phyloP scores from a whole-genome alignment of 495 filamentous ascomycete genomes.

The Penicillium tannophilum region DNA sequence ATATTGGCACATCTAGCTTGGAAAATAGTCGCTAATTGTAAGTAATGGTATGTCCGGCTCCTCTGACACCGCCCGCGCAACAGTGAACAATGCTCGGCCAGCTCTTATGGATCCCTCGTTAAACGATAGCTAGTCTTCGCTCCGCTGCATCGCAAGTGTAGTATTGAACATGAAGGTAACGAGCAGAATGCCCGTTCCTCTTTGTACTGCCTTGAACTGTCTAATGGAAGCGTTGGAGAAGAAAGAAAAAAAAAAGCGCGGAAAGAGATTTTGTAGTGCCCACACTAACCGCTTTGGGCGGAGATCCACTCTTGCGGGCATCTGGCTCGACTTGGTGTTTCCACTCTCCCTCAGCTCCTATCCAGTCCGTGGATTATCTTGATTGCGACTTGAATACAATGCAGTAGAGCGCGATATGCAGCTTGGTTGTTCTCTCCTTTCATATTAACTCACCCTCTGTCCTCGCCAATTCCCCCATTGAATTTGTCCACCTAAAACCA shows the following conservation, averaged over 20 bases:
- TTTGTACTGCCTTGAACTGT: conserved; percentile 81
- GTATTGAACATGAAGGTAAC: conserved; percentile 57
- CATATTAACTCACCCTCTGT: conserved; percentile 3
- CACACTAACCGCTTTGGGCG: conserved; percentile 39
- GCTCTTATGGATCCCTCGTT: conserved; percentile 81
- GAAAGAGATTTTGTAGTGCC: conserved; percentile 28
- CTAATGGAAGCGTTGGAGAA: conserved; percentile 75
- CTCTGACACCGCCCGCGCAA: conserved; percentile 93
- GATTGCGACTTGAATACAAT: conserved; percentile 7
- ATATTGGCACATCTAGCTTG: neutral
- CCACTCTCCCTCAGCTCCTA: conserved; percentile 12
- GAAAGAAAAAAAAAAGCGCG: conserved; percentile 37
- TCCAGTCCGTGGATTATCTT: conserved; percentile 1
- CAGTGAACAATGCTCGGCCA: conserved; percentile 70
- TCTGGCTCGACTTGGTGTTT: conserved; percentile 11
- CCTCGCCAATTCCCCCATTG: conserved; percentile 14
- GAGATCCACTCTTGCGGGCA: conserved; percentile 19
- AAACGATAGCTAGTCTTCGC: conserved; percentile 69
- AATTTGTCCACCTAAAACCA: conserved; percentile 4
- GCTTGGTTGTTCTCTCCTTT: conserved; percentile 14
- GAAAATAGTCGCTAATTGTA: too few species aligned
- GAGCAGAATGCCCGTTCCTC: conserved; percentile 71
- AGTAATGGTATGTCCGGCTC: conserved; percentile 62
- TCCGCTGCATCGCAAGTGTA: conserved; percentile 78
- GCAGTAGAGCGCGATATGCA: conserved; percentile 21